Percentiles rank a stretch among this genome's conserved stretches.
phyloP scores from a whole-genome alignment of 148 eudicot species.

The Amaranthus cruentus region DNA sequence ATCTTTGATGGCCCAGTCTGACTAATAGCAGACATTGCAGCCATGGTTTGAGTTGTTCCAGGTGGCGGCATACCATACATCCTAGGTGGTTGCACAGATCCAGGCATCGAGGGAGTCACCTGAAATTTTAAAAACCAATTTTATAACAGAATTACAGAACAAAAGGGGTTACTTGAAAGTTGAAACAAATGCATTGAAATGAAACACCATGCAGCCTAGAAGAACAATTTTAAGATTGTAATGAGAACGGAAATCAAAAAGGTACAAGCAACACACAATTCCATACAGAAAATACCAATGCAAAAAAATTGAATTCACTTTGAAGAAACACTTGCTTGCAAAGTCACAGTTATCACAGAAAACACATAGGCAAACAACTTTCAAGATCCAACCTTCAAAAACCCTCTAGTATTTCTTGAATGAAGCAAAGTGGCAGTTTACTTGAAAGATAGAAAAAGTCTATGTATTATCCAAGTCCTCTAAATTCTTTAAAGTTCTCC shows the following conservation, averaged over 20 bases:
- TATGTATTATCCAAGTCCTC: too few species aligned
- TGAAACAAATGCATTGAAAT: not conserved
- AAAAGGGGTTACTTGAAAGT: not conserved
- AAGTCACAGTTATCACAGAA: not conserved
- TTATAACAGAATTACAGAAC: slow-evolving; percentile 16
- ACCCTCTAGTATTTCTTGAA: not conserved
- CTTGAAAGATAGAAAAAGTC: too few species aligned
- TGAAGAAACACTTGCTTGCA: not conserved
- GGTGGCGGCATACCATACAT: slow-evolving; percentile 82
- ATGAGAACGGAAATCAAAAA: not conserved
- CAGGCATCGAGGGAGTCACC: slow-evolving; percentile 57
- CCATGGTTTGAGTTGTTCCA: slow-evolving; percentile 59
- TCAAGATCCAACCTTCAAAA: not conserved
- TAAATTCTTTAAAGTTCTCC: too few species aligned
- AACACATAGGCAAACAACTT: not conserved
- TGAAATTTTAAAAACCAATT: slow-evolving; percentile 34
- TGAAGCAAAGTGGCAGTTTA: too few species aligned
- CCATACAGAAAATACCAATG: not conserved
- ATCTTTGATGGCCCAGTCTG: slow-evolving; percentile 69
- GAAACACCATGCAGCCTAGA: not conserved
- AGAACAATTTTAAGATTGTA: not conserved
- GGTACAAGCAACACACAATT: not conserved
- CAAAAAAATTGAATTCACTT: not conserved
- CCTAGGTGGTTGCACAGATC: slow-evolving; percentile 56
- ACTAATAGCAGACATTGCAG: slow-evolving; percentile 53